These are phyloP conservation scores for Ophiostoma sp. DNA, from an alignment of 2,329 filamentous ascomycete species.

Conservation along the genomic window DNA sequence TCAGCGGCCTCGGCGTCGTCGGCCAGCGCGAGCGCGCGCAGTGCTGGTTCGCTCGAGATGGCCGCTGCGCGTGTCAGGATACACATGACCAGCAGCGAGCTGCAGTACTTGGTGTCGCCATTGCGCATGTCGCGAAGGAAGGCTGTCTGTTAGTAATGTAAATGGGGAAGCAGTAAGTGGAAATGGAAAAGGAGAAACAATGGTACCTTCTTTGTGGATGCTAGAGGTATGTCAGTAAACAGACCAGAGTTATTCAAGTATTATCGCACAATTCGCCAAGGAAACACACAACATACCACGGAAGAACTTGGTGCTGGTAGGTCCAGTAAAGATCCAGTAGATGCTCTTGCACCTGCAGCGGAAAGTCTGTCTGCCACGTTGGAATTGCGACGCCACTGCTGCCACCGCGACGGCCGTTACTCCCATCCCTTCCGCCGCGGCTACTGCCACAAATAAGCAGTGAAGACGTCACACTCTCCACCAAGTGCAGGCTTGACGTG, in stretches of 20 bases:
- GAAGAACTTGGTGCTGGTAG: constrained; percentile 15
- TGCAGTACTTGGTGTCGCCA: constrained; percentile 13
- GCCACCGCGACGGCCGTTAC: no score
- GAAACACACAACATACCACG: not conserved
- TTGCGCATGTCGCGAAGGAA: constrained; percentile 11
- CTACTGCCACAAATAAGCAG: not conserved
- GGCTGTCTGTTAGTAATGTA: not conserved
- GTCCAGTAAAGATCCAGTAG: constrained; percentile 14
- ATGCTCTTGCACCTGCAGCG: not conserved
- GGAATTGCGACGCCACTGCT: not conserved
- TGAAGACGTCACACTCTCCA: constrained; percentile 13
- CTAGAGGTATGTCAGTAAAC: not conserved
- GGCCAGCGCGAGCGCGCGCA: constrained; percentile 10
- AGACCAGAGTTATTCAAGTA: not conserved
- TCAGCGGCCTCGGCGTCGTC: no score
- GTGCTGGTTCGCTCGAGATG: constrained; percentile 3
- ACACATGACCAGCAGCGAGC: not conserved
- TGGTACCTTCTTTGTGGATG: constrained; percentile 16
- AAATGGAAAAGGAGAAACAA: not conserved
- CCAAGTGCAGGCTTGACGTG: constrained; percentile 16
- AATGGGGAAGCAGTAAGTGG: no score
- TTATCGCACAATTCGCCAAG: not conserved
- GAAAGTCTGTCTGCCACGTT: constrained; percentile 3
- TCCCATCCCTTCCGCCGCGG: no score
- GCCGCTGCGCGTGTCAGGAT: constrained; percentile 13